Percentiles rank a stretch among this genome's conserved stretches.
Evolutionary conservation across 805 yeast genomes (phyloP).

Genomic region (Candida tallmaniae): DNA sequence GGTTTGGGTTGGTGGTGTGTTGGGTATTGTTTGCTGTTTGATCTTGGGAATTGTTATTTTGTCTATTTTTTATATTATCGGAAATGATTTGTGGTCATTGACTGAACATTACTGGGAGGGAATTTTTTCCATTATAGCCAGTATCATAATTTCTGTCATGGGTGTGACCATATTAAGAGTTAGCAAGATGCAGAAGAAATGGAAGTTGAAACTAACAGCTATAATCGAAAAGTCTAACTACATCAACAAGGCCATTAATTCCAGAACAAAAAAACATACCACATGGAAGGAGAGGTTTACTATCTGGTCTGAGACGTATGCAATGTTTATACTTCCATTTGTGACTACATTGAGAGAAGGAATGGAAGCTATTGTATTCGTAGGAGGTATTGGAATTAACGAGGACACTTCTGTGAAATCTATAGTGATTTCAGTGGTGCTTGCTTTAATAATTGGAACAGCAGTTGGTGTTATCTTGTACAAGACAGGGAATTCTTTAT

Average conservation of each 20-base stretch:
- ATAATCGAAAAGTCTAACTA: slow-evolving; percentile 21
- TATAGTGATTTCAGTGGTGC: slow-evolving; percentile 51
- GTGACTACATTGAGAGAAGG: slow-evolving; percentile 88
- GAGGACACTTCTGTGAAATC: slow-evolving; percentile 34
- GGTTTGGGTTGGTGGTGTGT: slow-evolving; percentile 42
- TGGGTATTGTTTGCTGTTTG: slow-evolving; percentile 36
- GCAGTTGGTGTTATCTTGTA: slow-evolving; percentile 64
- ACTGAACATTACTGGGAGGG: slow-evolving; percentile 50
- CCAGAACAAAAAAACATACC: slow-evolving; percentile 1
- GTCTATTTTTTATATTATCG: slow-evolving; percentile 35
- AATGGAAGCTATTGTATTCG: slow-evolving; percentile 83
- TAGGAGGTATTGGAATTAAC: slow-evolving; percentile 72
- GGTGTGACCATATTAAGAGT: slow-evolving; percentile 42
- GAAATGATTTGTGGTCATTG: slow-evolving; percentile 41
- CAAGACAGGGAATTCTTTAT: slow-evolving; percentile 72
- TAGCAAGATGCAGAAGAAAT: slow-evolving; percentile 41
- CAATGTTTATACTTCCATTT: slow-evolving; percentile 58
- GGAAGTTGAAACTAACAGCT: slow-evolving; percentile 35
- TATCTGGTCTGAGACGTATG: slow-evolving; percentile 21
- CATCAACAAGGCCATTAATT: slow-evolving; percentile 15
- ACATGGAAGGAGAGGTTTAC: slow-evolving; percentile 5
- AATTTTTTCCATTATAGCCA: slow-evolving; percentile 39
- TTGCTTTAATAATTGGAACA: slow-evolving; percentile 58
- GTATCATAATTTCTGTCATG: slow-evolving; percentile 43
- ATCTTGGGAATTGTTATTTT: slow-evolving; percentile 37